Percentiles rank a stretch among this genome's conserved stretches.
Conservation (phyloP, 768 basidiomycete species). For the Mrakia frigida region DNA sequence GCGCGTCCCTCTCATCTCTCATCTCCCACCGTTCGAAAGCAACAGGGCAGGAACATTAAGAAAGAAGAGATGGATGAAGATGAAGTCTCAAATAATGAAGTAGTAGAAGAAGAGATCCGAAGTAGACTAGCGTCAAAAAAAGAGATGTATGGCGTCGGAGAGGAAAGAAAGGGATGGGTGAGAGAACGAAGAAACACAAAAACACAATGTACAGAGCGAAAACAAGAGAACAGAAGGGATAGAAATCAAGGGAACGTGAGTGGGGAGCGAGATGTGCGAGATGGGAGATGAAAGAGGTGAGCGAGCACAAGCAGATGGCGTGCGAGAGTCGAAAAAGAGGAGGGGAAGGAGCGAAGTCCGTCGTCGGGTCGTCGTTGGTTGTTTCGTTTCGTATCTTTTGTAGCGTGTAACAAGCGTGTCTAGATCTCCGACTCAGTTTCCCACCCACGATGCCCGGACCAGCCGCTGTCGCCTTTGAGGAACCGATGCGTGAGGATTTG, state of each 20-base stretch:
- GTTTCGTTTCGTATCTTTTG: too few relatives aligned
- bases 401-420: too few relatives aligned
- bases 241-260: neutral
- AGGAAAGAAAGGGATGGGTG: too few relatives aligned
- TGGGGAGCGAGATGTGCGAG: neutral
- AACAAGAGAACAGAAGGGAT: neutral
- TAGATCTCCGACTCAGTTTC: neutral
- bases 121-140: too few relatives aligned
- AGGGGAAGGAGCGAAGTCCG: neutral
- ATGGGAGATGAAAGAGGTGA: neutral
- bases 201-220: neutral
- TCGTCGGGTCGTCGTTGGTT: too few relatives aligned
- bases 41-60: neutral
- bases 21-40: too few relatives aligned
- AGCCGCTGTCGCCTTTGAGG: slow-evolving; percentile 69
- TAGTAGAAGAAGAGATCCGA: too few relatives aligned
- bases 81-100: too few relatives aligned
- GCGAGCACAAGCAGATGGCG: neutral
- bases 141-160: too few relatives aligned
- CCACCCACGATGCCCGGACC: slow-evolving; percentile 50
- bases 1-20: neutral
- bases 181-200: too few relatives aligned
- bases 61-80: neutral
- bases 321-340: neutral
- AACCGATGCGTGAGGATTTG: slow-evolving; percentile 73